Base-by-base conservation (phyloP, 192 early-diverging fungal species). In the Coemansia sp. region DNA sequence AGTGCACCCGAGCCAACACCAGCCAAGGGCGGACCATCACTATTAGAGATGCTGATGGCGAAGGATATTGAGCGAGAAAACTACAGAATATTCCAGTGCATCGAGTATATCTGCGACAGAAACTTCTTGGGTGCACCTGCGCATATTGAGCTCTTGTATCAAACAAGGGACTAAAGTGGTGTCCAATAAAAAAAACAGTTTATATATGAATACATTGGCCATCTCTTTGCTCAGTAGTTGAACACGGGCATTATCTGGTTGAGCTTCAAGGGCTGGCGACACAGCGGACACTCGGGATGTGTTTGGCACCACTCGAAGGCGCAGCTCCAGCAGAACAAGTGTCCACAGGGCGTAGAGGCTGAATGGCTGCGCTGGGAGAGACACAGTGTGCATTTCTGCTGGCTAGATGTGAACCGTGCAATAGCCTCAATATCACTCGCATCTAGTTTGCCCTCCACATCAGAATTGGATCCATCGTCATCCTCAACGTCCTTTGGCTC, bases 321-420 rank as follows among this genome's bases (percentile, higher is more conserved):
- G 70, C 97, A 98, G 22, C 74, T 90, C 96, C 96, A 98, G 77
- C 97, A 98, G 71, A 97, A 97, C 67, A 98, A 69, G 78, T 98
- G 97, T 0, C 97, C 97, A 77, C 97, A 98, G 3, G 93, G 91
- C 0, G 96, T 97, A 1, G 93, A 86, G 0, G 95, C 94, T 13
- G 95, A 89, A 60, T 87, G 83, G 34, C 78, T 92, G 13, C 94
- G 89, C 34, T 75, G 85, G 52, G 91, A 90, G 44, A 97, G 80
- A 65, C 97, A 98, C 43, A 98, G 87, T 0, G 91, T 95, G 73
- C 97, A 98, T 74, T 93, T 93, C 29, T 90, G 77, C 7, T 72
- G 59, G 52, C 82, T 84, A 61, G 70, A 81, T 20, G 70, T 80
- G 66, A 74, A 84, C 67, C 66, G 81, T 61, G 36, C 78, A 67